These are phyloP conservation scores for Colletotrichum gloeosporioides DNA, from an alignment of 2,329 filamentous ascomycete genomes.

Conservation along the genomic window DNA sequence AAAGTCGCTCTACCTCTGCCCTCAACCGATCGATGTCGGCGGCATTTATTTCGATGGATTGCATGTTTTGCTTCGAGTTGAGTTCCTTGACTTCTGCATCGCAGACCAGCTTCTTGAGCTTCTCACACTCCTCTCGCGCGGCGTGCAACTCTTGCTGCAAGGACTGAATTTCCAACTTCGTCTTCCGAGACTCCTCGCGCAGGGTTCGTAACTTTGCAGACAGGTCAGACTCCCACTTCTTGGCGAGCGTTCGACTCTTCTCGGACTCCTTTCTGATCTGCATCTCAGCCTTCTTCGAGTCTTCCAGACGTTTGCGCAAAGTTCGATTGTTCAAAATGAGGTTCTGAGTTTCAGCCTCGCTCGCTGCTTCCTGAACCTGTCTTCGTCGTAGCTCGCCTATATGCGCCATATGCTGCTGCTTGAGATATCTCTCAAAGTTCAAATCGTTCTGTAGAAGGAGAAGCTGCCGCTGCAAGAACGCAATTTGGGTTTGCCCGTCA, in stretches of 20 bases:
- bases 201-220: slow-evolving; percentile 69
- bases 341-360: slow-evolving; percentile 83
- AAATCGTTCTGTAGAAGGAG: slow-evolving; percentile 80
- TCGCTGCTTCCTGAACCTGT: slow-evolving; percentile 77
- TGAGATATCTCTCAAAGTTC: slow-evolving; percentile 83
- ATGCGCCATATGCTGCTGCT: slow-evolving; percentile 81
- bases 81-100: slow-evolving; percentile 73
- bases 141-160: slow-evolving; percentile 64
- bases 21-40: slow-evolving; percentile 66
- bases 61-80: slow-evolving; percentile 66
- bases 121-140: slow-evolving; percentile 65
- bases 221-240: slow-evolving; percentile 79
- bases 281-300: slow-evolving; percentile 72
- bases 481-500: slow-evolving; percentile 44
- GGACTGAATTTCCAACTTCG: slow-evolving; percentile 60
- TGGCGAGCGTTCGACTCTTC: slow-evolving; percentile 73
- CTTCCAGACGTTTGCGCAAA: slow-evolving; percentile 74
- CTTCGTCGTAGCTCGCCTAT: slow-evolving; percentile 79
- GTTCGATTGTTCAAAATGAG: slow-evolving; percentile 78
- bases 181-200: slow-evolving; percentile 73
- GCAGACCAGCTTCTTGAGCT: slow-evolving; percentile 69
- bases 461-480: slow-evolving; percentile 74
- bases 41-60: slow-evolving; percentile 65
- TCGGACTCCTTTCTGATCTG: slow-evolving; percentile 76
- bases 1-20: slow-evolving; percentile 63